phyloP scores from a whole-genome alignment of 78 protist species.

The Bodo saltans region DNA sequence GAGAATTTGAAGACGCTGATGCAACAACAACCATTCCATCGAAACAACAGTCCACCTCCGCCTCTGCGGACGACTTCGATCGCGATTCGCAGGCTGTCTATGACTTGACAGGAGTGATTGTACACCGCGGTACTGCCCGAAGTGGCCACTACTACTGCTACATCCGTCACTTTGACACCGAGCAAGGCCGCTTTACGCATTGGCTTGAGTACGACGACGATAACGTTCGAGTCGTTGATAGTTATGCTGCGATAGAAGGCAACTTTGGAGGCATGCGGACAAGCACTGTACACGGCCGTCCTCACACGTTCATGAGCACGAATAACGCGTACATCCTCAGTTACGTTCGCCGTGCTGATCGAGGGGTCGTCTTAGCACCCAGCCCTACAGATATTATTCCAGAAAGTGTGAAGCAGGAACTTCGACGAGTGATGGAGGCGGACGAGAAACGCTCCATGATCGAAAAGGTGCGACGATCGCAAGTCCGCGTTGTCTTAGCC shows the following conservation, averaged over 20 bases:
- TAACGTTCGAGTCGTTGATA: not conserved
- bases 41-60: not conserved
- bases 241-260: constrained; percentile 59
- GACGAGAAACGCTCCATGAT: not conserved
- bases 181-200: constrained; percentile 13
- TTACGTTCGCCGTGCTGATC: constrained; percentile 60
- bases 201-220: constrained; percentile 52
- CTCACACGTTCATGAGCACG: not conserved
- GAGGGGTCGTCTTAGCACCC: not conserved
- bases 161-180: constrained; percentile 57
- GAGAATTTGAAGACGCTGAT: not conserved
- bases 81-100: no score
- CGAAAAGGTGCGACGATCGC: no score
- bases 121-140: constrained; percentile 58
- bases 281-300: not conserved
- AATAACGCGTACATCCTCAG: constrained; percentile 84
- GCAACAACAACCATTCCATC: not conserved
- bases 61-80: not conserved
- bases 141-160: constrained; percentile 41
- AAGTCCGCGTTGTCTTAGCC: no score
- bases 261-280: constrained; percentile 64
- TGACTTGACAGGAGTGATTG: not conserved
- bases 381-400: not conserved
- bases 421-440: not conserved
- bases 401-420: not conserved